Conservation (phyloP, 1,139 yeast species). For the Suhomyces coccinellae region DNA sequence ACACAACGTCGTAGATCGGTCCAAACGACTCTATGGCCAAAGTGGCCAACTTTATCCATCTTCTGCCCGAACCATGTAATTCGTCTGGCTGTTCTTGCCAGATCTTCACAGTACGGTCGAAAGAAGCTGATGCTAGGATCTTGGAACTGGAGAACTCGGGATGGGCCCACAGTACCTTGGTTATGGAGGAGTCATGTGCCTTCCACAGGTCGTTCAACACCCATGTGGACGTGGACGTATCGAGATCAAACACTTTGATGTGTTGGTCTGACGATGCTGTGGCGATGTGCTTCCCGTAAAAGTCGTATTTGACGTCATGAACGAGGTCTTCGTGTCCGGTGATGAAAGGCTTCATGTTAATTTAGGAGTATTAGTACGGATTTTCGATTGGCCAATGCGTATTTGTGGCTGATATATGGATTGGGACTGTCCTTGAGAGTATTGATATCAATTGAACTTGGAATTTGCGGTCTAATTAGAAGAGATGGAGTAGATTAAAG, state of each 20-base stretch:
- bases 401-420: not conserved
- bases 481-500: not conserved
- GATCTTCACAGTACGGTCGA: constrained; percentile 82
- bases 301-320: constrained; percentile 86
- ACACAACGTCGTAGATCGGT: constrained; percentile 84
- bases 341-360: constrained; percentile 60
- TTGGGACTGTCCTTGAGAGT: too few species aligned
- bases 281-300: constrained; percentile 86
- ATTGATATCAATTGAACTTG: too few species aligned
- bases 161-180: constrained; percentile 86
- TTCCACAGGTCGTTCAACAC: constrained; percentile 83
- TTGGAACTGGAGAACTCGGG: constrained; percentile 83
- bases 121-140: constrained; percentile 82
- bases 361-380: too few species aligned
- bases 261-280: constrained; percentile 93
- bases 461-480: not conserved
- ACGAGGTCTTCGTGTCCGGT: constrained; percentile 91
- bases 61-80: constrained; percentile 67
- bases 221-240: constrained; percentile 62
- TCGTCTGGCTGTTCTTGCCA: constrained; percentile 92
- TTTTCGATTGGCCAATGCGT: not conserved
- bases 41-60: constrained; percentile 78
- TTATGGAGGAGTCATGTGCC: constrained; percentile 89
- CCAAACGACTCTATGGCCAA: constrained; percentile 79
- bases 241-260: constrained; percentile 79